phyloP scores from a whole-genome alignment of 2,329 filamentous ascomycete species.

The Ramularia collo-cygni region DNA sequence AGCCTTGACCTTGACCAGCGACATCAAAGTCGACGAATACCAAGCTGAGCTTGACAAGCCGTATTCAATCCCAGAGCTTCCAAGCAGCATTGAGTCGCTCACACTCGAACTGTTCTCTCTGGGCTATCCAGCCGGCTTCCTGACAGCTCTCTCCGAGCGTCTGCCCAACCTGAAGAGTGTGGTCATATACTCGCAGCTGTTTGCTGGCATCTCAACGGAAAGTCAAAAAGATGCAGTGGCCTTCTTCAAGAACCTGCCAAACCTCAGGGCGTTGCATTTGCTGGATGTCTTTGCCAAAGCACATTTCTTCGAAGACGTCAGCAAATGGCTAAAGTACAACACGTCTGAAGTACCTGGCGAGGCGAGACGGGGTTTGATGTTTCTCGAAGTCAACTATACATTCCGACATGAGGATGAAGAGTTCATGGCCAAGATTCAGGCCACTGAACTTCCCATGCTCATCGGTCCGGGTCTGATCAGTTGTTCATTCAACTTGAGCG shows the following conservation, averaged over 20 bases:
- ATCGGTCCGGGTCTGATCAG: slow-evolving; percentile 35
- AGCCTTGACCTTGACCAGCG: slow-evolving; percentile 43
- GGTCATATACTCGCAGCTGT: slow-evolving; percentile 41
- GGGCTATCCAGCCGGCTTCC: slow-evolving; percentile 41
- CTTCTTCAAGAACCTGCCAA: slow-evolving; percentile 34
- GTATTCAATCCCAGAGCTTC: slow-evolving; percentile 34
- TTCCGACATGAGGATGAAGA: slow-evolving; percentile 40
- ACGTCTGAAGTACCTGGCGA: slow-evolving; percentile 23
- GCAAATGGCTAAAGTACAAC: slow-evolving; percentile 27
- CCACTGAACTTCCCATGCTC: slow-evolving; percentile 30
- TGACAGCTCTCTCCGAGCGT: slow-evolving; percentile 33
- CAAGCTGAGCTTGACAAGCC: slow-evolving; percentile 31
- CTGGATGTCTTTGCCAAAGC: slow-evolving; percentile 41
- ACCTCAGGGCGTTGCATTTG: slow-evolving; percentile 39
- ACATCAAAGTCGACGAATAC: slow-evolving; percentile 44
- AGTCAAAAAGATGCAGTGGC: slow-evolving; percentile 34
- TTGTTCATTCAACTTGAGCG: slow-evolving; percentile 32
- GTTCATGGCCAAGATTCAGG: slow-evolving; percentile 36
- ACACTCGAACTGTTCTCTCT: slow-evolving; percentile 45
- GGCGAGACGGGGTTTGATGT: slow-evolving; percentile 32
- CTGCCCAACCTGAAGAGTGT: slow-evolving; percentile 38
- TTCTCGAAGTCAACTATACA: slow-evolving; percentile 43
- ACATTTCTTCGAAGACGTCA: slow-evolving; percentile 34
- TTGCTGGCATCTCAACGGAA: slow-evolving; percentile 37
- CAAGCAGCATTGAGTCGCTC: slow-evolving; percentile 35